Evolutionary conservation across 805 yeast species (phyloP).

Genomic region (Jamesozyma jinghongensis): DNA sequence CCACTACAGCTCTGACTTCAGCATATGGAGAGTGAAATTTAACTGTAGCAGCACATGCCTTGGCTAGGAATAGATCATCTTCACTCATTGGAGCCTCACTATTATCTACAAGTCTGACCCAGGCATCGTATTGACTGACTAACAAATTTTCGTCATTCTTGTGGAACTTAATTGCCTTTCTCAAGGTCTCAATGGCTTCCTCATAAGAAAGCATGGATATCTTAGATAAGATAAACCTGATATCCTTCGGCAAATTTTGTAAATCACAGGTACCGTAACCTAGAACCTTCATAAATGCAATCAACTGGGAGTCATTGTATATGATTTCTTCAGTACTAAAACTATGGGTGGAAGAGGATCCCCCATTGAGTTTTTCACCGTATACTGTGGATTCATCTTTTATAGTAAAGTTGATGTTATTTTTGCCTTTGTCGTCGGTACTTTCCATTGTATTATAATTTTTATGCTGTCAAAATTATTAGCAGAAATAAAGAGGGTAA

Average conservation of each 20-base stretch:
- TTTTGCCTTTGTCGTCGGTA: too few relatives aligned
- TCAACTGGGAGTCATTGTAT: not conserved
- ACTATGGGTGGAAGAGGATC: not conserved
- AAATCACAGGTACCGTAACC: not conserved
- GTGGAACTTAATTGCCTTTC: conserved; percentile 35
- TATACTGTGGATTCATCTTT: too few relatives aligned
- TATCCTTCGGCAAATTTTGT: not conserved
- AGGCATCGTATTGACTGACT: conserved; percentile 29
- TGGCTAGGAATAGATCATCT: conserved; percentile 19
- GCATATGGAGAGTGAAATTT: conserved; percentile 49
- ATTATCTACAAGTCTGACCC: conserved; percentile 25
- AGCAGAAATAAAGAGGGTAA: too few relatives aligned
- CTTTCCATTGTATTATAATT: too few relatives aligned
- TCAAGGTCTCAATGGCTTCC: conserved; percentile 35
- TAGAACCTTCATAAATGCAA: not conserved
- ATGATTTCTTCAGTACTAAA: not conserved
- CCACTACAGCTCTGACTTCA: conserved; percentile 56
- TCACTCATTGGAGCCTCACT: conserved; percentile 11
- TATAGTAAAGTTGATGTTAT: too few relatives aligned
- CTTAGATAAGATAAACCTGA: conserved; percentile 33
- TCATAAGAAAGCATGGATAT: conserved; percentile 30
- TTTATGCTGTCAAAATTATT: too few relatives aligned
- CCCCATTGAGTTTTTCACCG: too few relatives aligned
- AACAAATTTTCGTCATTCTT: conserved; percentile 42
- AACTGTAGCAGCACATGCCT: conserved; percentile 32